phyloP scores from a whole-genome alignment of 2,329 filamentous ascomycete genomes.

The Claviceps sp. region DNA sequence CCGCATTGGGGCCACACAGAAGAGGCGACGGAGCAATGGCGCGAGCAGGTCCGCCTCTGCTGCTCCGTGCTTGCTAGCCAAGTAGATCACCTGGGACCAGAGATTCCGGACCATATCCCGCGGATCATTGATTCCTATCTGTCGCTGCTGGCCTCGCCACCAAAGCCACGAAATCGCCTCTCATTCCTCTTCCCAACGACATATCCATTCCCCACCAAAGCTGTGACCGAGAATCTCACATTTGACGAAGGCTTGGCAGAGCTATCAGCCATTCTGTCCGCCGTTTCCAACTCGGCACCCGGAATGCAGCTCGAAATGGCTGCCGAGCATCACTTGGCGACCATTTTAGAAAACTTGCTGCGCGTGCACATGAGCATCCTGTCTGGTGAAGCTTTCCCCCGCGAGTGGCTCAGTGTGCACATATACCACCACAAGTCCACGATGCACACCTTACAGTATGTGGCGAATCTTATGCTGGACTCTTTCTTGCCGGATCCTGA shows the following conservation, averaged over 20 bases:
- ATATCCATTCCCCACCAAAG: conserved; percentile 75
- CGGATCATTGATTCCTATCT: conserved; percentile 86
- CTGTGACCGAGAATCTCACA: conserved; percentile 42
- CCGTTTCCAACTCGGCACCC: conserved; percentile 56
- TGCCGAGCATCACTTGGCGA: conserved; percentile 58
- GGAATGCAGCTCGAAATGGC: conserved; percentile 65
- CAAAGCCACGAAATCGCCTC: conserved; percentile 48
- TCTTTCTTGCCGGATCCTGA: conserved; percentile 79
- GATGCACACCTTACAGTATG: conserved; percentile 71
- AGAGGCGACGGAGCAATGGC: conserved; percentile 71
- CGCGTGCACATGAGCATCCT: conserved; percentile 83
- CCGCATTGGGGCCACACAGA: conserved; percentile 80
- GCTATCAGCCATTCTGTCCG: conserved; percentile 74
- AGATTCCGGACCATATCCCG: conserved; percentile 79
- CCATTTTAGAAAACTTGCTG: conserved; percentile 64
- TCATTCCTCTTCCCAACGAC: conserved; percentile 81
- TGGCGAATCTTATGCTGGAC: conserved; percentile 68
- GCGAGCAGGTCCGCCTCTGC: conserved; percentile 83
- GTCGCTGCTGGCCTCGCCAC: conserved; percentile 48
- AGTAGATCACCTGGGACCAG: conserved; percentile 60
- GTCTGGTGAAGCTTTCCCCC: conserved; percentile 77
- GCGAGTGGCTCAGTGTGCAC: conserved; percentile 80
- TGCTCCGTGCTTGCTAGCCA: conserved; percentile 87
- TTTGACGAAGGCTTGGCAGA: conserved; percentile 87
- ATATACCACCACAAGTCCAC: conserved; percentile 88